Percentiles rank a stretch among this genome's conserved stretches.
Evolutionary conservation across 202 grass and related monocot species (phyloP).

Genomic region (Schoenoplectus triqueter): DNA sequence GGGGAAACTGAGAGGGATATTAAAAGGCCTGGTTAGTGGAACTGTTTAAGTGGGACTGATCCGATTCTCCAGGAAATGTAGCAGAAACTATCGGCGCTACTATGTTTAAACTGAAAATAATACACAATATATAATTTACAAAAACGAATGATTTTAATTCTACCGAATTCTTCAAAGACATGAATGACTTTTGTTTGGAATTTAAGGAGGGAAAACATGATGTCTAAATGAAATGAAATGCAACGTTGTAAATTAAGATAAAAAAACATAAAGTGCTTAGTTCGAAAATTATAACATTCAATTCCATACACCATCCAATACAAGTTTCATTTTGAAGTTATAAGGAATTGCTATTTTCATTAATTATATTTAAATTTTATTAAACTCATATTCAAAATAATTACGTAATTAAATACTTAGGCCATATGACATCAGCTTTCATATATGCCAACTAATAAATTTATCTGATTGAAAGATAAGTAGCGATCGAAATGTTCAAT

Average conservation of each 20-base stretch:
- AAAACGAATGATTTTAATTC: neutral
- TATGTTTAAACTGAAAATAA: neutral
- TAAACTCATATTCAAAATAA: neutral
- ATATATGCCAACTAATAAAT: neutral
- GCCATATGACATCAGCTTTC: neutral
- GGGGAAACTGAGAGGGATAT: constrained; percentile 4
- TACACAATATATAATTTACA: too few relatives aligned
- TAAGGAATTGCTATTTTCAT: too few relatives aligned
- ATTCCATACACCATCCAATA: too few relatives aligned
- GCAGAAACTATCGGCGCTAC: neutral
- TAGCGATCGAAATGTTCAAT: neutral
- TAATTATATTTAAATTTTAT: neutral
- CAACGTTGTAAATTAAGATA: too few relatives aligned
- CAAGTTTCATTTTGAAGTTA: too few relatives aligned
- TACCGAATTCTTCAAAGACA: too few relatives aligned
- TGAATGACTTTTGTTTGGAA: too few relatives aligned
- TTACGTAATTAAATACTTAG: neutral
- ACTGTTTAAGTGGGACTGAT: constrained; percentile 22
- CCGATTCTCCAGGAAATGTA: neutral
- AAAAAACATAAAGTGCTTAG: too few relatives aligned
- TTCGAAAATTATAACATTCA: too few relatives aligned
- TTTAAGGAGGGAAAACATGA: too few relatives aligned
- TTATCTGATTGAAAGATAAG: too few relatives aligned
- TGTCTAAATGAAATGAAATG: too few relatives aligned
- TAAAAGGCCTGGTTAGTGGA: constrained; percentile 9